These are phyloP conservation scores for Gossypium bickii DNA, from an alignment of 345 rosid species.

Conservation along the genomic window DNA sequence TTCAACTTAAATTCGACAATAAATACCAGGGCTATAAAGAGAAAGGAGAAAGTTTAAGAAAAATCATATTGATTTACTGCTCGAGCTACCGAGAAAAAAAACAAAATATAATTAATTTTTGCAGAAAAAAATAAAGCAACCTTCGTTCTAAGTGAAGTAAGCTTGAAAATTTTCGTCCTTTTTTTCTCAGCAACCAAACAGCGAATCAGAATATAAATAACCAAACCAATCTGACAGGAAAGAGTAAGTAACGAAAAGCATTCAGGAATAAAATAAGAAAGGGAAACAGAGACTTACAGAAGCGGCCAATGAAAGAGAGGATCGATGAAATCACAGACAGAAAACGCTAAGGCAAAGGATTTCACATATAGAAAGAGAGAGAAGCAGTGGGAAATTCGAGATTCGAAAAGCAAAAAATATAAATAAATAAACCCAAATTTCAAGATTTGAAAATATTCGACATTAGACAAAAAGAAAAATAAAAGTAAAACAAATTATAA, in stretches of 20 bases:
- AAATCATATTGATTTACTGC: not conserved
- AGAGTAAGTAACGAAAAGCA: not conserved
- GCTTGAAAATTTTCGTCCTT: not conserved
- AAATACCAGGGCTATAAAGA: not conserved
- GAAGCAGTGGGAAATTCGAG: constrained; percentile 3
- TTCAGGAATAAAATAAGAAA: not conserved
- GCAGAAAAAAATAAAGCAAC: not conserved
- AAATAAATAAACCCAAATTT: too few species aligned
- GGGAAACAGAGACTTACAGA: constrained; percentile 16
- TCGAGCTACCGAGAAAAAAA: not conserved
- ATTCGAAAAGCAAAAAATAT: constrained; percentile 1
- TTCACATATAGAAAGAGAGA: constrained; percentile 10
- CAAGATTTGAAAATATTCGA: constrained; percentile 4
- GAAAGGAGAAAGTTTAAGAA: not conserved
- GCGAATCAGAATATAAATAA: not conserved
- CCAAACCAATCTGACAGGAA: not conserved
- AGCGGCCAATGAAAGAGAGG: not conserved
- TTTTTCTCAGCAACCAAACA: constrained; percentile 11
- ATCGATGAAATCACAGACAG: constrained; percentile 7
- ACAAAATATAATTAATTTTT: not conserved
- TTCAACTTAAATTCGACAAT: not conserved
- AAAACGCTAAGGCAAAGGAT: not conserved
- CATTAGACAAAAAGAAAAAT: not conserved
- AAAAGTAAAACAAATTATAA: not conserved
- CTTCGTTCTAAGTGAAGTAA: not conserved